Evolutionary conservation across 352 stramenopile genomes (phyloP).

Genomic region (Peronospora tabacina): DNA sequence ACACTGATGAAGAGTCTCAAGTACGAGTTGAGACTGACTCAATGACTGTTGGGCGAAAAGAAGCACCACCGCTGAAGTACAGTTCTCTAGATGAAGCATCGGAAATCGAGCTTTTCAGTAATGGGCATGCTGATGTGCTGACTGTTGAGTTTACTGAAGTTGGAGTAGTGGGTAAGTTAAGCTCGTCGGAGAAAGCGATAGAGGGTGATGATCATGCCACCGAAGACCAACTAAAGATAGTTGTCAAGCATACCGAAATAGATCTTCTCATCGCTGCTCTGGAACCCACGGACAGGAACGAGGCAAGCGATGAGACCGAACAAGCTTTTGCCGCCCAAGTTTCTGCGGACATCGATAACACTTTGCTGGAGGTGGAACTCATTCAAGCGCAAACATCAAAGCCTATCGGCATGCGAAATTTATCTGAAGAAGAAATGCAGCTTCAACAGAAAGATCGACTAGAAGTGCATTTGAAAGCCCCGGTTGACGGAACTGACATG

Average conservation of each 20-base stretch:
- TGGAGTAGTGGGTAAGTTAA: not conserved
- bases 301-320: conserved; percentile 1
- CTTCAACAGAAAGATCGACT: conserved; percentile 5
- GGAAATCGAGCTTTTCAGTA: not conserved
- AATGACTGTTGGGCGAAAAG: not conserved
- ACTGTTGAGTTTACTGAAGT: not conserved
- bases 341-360: conserved; percentile 4
- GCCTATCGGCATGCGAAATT: conserved; percentile 1
- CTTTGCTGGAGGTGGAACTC: conserved; percentile 16
- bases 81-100: not conserved
- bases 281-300: conserved; percentile 1
- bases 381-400: conserved; percentile 14
- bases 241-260: conserved; percentile 1
- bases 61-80: not conserved
- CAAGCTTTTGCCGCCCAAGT: conserved; percentile 11
- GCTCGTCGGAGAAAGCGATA: not conserved
- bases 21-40: not conserved
- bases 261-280: not conserved
- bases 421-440: conserved; percentile 7
- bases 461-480: not conserved
- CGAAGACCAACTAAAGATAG: not conserved
- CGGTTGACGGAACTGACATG: conserved; percentile 1
- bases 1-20: not conserved
- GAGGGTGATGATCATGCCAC: conserved; percentile 1
- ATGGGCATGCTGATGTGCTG: conserved; percentile 2